Conservation (phyloP, 441 rosid species). For the Sinapis alba region DNA sequence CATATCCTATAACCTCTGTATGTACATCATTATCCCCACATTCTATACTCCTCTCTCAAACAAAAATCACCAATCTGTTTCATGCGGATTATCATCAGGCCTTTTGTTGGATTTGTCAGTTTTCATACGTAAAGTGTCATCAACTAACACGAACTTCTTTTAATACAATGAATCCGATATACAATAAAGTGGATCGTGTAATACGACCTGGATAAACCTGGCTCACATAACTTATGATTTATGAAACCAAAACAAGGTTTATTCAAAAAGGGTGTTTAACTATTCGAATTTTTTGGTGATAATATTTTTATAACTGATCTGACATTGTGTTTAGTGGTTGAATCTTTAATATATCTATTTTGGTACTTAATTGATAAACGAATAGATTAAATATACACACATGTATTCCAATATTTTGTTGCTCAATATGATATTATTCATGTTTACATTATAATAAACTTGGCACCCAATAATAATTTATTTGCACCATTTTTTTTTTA, state of each 20-base stretch:
- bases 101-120: background rate
- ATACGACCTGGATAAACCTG: background rate
- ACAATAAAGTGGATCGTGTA: background rate
- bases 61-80: background rate
- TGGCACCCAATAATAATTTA: background rate
- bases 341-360: conserved; percentile 21
- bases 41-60: background rate
- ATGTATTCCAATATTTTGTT: background rate
- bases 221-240: background rate
- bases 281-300: conserved; percentile 20
- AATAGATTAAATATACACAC: conserved; percentile 10
- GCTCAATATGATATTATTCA: conserved; percentile 7
- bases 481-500: no score
- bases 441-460: background rate
- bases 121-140: background rate
- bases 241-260: background rate
- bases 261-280: background rate
- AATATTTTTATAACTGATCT: conserved; percentile 19
- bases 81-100: background rate
- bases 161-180: background rate
- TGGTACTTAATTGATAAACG: background rate
- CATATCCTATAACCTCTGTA: background rate
- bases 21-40: background rate
- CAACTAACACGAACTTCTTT: background rate
- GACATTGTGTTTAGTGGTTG: conserved; percentile 30